Base-by-base conservation (phyloP, 331 rosid species). In the Erythrophleum ivorense region DNA sequence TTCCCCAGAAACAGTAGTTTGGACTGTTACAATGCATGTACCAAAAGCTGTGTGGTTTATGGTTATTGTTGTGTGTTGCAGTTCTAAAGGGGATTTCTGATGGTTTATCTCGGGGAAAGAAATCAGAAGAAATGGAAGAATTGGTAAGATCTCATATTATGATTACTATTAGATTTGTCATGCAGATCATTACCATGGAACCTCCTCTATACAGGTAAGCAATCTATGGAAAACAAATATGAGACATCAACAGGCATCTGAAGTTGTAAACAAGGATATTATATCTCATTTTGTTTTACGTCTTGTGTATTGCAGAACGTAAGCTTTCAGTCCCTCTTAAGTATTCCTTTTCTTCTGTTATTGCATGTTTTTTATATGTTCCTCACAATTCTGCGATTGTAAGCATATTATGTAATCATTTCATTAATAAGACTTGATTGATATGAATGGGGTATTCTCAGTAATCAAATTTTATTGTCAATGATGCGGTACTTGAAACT, bases 241-340 rank as follows among this genome's bases (percentile, higher is more conserved):
- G 97, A 83, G 88, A 78, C 95, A 91, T 71, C 94, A 90, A 75
- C 83, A 85, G 70, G 77, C 94, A 50, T 86, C 92, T 12, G 92
- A 96, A 78, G 81, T 50, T 82, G 49, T 82, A 74, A 92, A 91
- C 86, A 96, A 92, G 92, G 99, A 93, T 87, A 89, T 93, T 16
- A 93, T 96, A 77, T 93, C 99, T 34, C 99, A 93, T 86, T 96
- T 92, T 81, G 99, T 92, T 73, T 89, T 96, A n/a, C 94, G 97
- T 45, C 94, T 96, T 12, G 98, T 94, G 49, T 92, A 93, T 85
- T 93, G 98, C 81, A 90, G 98, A 88, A 88, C 97, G 99, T 96
- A 78, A 84, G 91, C 71, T 2, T 64, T 14, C 41, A 24, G 21
- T 43, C 48, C 78, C 33, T 38, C 41, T 38, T 62, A 2, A 59